Conservation (phyloP, 345 rosid species). For the Stellera chamaejasme region DNA sequence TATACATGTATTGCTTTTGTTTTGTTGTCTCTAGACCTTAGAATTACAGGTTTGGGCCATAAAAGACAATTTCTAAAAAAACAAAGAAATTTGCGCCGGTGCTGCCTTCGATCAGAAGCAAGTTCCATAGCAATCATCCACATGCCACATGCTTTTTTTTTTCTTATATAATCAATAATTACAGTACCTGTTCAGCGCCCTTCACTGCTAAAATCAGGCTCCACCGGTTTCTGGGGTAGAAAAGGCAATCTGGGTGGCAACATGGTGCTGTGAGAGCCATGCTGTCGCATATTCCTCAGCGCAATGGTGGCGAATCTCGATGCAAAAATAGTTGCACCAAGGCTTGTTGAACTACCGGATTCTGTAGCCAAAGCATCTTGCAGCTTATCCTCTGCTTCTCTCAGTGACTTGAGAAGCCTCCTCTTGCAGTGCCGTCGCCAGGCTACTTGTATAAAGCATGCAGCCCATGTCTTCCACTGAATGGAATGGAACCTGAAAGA, state of each 20-base stretch:
- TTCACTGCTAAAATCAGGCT: constrained; percentile 25
- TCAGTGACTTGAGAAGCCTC: constrained; percentile 20
- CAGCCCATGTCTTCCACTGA: constrained; percentile 31
- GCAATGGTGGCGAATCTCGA: constrained; percentile 42
- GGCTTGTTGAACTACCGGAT: constrained; percentile 20
- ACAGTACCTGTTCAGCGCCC: neutral
- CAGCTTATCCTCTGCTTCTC: constrained; percentile 28
- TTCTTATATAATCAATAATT: too few relatives aligned
- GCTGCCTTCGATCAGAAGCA: too few relatives aligned
- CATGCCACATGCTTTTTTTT: too few relatives aligned
- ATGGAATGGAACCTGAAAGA: constrained; percentile 23
- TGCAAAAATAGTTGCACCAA: constrained; percentile 37
- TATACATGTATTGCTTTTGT: too few relatives aligned
- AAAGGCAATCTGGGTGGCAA: constrained; percentile 24
- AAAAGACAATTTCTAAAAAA: too few relatives aligned
- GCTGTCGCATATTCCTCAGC: constrained; percentile 21
- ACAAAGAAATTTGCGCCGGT: too few relatives aligned
- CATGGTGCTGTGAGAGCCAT: constrained; percentile 12
- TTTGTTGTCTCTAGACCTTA: too few relatives aligned
- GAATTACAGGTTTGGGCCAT: too few relatives aligned
- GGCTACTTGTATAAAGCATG: constrained; percentile 31
- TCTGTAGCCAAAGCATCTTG: constrained; percentile 26
- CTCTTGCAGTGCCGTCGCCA: constrained; percentile 28
- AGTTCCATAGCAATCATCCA: too few relatives aligned
- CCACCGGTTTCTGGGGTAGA: constrained; percentile 35